Evolutionary conservation across 805 yeast genomes (phyloP), one percentile per base, ranked within the genome.

Genomic region (Candida patagonica): DNA sequence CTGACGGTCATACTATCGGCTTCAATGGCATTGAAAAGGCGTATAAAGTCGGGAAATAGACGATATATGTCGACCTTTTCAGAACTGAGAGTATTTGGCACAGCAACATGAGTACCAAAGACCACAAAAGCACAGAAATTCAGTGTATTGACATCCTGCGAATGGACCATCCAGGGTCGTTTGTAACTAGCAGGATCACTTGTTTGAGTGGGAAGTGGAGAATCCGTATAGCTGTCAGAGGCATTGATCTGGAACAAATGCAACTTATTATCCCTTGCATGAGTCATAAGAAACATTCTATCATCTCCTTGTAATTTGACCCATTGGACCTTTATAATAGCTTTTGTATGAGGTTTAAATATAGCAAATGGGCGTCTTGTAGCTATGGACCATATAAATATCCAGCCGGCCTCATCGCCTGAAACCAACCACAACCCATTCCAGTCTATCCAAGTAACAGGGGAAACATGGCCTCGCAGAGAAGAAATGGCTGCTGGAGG

Each of bases 141-240:
- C 46, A 85, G 61, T 3, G 84, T 66, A 55, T 85, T 85, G 31
- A 81, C 80, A 5, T 87, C 87, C 47, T 80, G 65, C 13, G 71
- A 67, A 44, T 70, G 66, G 1, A 63, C 55, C 24, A 59, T 46
- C 48, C 59, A 51, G 5, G 66, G 67, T 22, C 40, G 40, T 17
- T 50, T 47, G 50, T 55, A 59, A 8, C 22, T 25, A 4, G 13
- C 31, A 27, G 57, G 54, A 37, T 38, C 38, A 27, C 52, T 43
- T 5, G 23, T 7, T 24, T 26, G 42, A 17, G 49, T 30, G 9
- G 63, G 56, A 30, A 61, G 37, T 9, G 27, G 21, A 59, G 45
- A 42, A 8, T 24, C 30, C 7, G 34, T 27, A 4, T 26, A 33
- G 19, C 15, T 30, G 7, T n/a, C 37, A 5, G 15, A 38, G 9